A percentile compares a stretch with the other conserved stretches of the same genome.
phyloP scores from a whole-genome alignment of 1,284 basidiomycete species.

The Leccinum cinnamomeum region DNA sequence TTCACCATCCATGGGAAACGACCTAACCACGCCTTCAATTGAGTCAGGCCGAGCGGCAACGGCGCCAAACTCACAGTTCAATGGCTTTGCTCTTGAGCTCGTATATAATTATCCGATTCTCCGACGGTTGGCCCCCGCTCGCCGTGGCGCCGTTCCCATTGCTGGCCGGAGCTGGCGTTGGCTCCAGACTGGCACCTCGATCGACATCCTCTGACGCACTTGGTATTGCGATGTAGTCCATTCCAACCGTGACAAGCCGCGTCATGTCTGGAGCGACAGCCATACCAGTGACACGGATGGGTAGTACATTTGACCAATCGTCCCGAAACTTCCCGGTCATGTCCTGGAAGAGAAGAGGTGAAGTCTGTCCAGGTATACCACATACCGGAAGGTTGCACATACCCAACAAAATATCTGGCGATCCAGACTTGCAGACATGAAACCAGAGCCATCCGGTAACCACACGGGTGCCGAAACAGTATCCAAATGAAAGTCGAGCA shows the following conservation, averaged over 20 bases:
- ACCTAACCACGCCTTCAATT: no score
- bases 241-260: slow-evolving; percentile 82
- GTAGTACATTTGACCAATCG: slow-evolving; percentile 62
- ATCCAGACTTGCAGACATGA: slow-evolving; percentile 91
- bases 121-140: slow-evolving; percentile 42
- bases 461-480: slow-evolving; percentile 86
- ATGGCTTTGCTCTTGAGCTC: slow-evolving; percentile 64
- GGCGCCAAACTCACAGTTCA: slow-evolving; percentile 31
- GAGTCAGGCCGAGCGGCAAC: slow-evolving; percentile 21
- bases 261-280: slow-evolving; percentile 85
- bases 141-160: slow-evolving; percentile 39
- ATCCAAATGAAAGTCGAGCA: slow-evolving; percentile 74
- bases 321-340: slow-evolving; percentile 69
- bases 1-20: no score
- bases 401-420: slow-evolving; percentile 89
- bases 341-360: slow-evolving; percentile 48
- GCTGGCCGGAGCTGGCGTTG: slow-evolving; percentile 38
- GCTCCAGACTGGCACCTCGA: slow-evolving; percentile 36
- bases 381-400: slow-evolving; percentile 29
- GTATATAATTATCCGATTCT: slow-evolving; percentile 74
- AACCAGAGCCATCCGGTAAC: slow-evolving; percentile 86
- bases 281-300: slow-evolving; percentile 86
- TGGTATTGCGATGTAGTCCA: slow-evolving; percentile 45
- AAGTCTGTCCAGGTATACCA: slow-evolving; percentile 14
- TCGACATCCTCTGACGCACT: slow-evolving; percentile 34